Evolutionary conservation across 768 basidiomycete genomes (phyloP), one percentile per base, ranked within the genome.

Genomic region (Omphalotus guepiniiformis): DNA sequence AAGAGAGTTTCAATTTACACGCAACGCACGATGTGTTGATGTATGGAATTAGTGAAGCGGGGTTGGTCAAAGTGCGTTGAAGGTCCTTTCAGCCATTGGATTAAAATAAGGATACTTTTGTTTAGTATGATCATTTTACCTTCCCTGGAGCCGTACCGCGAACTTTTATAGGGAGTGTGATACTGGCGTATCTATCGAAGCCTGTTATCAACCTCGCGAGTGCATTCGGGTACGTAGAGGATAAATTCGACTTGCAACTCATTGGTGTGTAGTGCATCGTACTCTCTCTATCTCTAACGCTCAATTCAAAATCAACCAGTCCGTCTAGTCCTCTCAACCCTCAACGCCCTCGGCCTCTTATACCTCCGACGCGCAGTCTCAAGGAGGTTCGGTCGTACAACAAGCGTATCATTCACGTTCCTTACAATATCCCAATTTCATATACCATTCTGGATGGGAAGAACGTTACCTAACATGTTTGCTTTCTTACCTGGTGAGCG

Each of bases 1-100:
- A 99, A 64, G 96, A 99, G 67, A 89, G 87, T 58, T 97, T 97
- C 74, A 93, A 87, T 55, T 76, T 98, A 7, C 96, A 98, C 60
- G 93, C 91, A 0, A 76, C 75, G 1, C 91, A 96, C 59, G 96
- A 99, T 64, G 71, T 91, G 21, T 69, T 97, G 23, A 76, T 85
- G 67, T 83, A 92, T 58, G 93, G 93, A 2, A 60, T 81, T 15
- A n/a, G n/a, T n/a, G n/a, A n/a, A n/a, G 39, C 59, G 1, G 63
- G 56, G 27, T 62, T 89, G 22, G 58, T 53, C 30, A 74, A 79
- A 35, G 82, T 88, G 61, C 62, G 80, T 60, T 48, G n/a, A n/a
- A n/a, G 11, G 22, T 21, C 5, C 19, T 48, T 47, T 13, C 19
- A 45, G 7, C 39, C 36, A 22, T 54, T 25, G 12, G 18, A 21